A percentile compares a stretch with the other conserved stretches of the same genome.
Evolutionary conservation across 2,329 filamentous ascomycete species (phyloP).

Genomic region (Madurella fahalii): DNA sequence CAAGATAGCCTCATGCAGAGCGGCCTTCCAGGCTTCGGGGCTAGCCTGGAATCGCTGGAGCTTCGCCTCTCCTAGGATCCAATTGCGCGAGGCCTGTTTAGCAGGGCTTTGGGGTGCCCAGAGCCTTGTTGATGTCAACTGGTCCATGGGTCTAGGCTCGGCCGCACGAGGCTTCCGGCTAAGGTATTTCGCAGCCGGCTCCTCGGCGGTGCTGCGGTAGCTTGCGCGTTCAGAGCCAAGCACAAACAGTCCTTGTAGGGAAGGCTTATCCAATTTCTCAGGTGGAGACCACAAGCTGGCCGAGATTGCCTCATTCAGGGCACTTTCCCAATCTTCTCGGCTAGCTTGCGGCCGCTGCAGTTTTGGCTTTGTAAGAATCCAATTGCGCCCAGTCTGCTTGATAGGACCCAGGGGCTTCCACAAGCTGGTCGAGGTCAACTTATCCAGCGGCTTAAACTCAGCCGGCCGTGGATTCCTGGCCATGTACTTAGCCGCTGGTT

Average conservation of each 20-base stretch:
- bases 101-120: conserved; percentile 22
- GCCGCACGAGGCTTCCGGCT: conserved; percentile 26
- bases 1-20: conserved; percentile 6
- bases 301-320: neutral
- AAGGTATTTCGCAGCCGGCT: conserved; percentile 33
- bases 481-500: neutral
- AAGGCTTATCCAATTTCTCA: conserved; percentile 1
- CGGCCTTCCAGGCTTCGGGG: conserved; percentile 6
- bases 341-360: neutral
- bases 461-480: neutral
- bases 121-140: conserved; percentile 26
- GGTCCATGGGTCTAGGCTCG: conserved; percentile 27
- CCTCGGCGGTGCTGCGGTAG: conserved; percentile 29
- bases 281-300: conserved; percentile 23
- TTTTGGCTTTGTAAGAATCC: neutral
- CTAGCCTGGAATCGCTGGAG: neutral
- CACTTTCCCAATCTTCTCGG: neutral
- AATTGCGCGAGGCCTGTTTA: conserved; percentile 22
- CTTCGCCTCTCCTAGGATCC: conserved; percentile 24
- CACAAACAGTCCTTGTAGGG: conserved; percentile 26
- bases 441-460: neutral
- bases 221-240: conserved; percentile 21
- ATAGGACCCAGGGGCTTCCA: neutral
- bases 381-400: neutral
- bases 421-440: neutral